These are phyloP conservation scores for Vanrija sp. DNA, from an alignment of 1,284 basidiomycete species.

Conservation along the genomic window DNA sequence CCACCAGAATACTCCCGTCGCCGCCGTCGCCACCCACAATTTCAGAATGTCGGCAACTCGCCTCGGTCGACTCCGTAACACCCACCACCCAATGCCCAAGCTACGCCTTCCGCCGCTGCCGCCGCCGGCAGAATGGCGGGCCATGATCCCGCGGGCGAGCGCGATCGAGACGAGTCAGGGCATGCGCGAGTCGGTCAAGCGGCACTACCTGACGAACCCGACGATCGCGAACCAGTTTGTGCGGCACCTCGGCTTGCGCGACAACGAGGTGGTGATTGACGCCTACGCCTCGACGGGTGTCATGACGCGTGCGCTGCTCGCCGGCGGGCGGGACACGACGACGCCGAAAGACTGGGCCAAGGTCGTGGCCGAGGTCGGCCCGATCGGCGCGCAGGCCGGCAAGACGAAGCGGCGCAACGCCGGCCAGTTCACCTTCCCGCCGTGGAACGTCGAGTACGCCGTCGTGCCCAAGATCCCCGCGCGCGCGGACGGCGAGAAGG, in stretches of 20 bases:
- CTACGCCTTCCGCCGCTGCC: constrained; percentile 38
- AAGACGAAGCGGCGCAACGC: background rate
- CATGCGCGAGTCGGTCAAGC: constrained; percentile 8
- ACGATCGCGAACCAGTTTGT: constrained; percentile 32
- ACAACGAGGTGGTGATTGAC: constrained; percentile 39
- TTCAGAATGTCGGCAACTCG: no score
- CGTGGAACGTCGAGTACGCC: constrained; percentile 3
- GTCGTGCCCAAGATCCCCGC: background rate
- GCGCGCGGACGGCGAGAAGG: background rate
- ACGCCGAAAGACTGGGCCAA: constrained; percentile 12
- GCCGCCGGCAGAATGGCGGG: constrained; percentile 13
- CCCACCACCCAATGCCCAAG: constrained; percentile 16
- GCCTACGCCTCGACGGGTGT: constrained; percentile 28
- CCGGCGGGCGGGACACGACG: constrained; percentile 25
- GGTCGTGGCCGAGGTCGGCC: constrained; percentile 2
- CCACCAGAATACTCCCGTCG: no score
- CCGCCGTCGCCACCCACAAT: no score
- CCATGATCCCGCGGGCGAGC: background rate
- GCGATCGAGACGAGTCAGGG: background rate
- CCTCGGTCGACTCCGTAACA: no score
- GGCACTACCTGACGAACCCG: constrained; percentile 26
- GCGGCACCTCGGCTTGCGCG: constrained; percentile 25
- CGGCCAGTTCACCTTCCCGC: constrained; percentile 4
- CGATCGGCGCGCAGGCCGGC: background rate
- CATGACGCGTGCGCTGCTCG: constrained; percentile 33